These are phyloP conservation scores for Neofusicoccum cordaticola DNA, from an alignment of 2,329 filamentous ascomycete genomes.

Conservation along the genomic window DNA sequence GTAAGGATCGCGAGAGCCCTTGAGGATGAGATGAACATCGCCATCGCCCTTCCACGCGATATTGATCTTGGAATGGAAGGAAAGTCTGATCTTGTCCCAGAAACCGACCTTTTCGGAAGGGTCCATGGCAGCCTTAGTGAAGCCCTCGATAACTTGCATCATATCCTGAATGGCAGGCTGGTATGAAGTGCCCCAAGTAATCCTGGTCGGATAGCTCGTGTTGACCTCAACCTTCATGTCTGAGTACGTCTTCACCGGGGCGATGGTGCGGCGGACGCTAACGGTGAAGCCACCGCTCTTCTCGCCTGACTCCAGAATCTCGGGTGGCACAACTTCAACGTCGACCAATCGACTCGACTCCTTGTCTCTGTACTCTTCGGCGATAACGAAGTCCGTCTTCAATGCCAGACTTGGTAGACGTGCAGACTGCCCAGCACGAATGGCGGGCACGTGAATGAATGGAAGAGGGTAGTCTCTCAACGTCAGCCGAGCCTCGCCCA, in stretches of 20 bases:
- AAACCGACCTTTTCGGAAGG: slow-evolving; percentile 92
- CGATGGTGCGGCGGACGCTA: slow-evolving; percentile 84
- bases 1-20: slow-evolving; percentile 89
- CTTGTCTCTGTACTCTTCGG: slow-evolving; percentile 81
- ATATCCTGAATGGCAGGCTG: slow-evolving; percentile 98
- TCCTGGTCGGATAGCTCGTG: slow-evolving; percentile 83
- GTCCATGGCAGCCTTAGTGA: slow-evolving; percentile 93
- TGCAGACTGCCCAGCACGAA: slow-evolving; percentile 75
- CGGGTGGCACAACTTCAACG: slow-evolving; percentile 79
- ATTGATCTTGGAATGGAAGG: slow-evolving; percentile 86
- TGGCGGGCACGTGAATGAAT: slow-evolving; percentile 80
- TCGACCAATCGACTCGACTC: slow-evolving; percentile 77
- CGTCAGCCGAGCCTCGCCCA: slow-evolving; percentile 84
- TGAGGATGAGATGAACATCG: slow-evolving; percentile 88
- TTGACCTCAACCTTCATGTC: slow-evolving; percentile 91
- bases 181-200: slow-evolving; percentile 97
- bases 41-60: slow-evolving; percentile 94
- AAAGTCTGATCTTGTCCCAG: slow-evolving; percentile 96
- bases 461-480: slow-evolving; percentile 93
- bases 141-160: slow-evolving; percentile 99
- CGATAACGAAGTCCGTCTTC: slow-evolving; percentile 89
- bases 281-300: slow-evolving; percentile 71
- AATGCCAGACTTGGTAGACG: slow-evolving; percentile 79
- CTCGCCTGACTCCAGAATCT: slow-evolving; percentile 53
- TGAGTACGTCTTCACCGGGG: slow-evolving; percentile 94